Percentiles rank a stretch among this genome's conserved stretches.
These are phyloP conservation scores for Gloeophyllum trabeum DNA, from an alignment of 768 basidiomycete genomes.

Conservation along the genomic window DNA sequence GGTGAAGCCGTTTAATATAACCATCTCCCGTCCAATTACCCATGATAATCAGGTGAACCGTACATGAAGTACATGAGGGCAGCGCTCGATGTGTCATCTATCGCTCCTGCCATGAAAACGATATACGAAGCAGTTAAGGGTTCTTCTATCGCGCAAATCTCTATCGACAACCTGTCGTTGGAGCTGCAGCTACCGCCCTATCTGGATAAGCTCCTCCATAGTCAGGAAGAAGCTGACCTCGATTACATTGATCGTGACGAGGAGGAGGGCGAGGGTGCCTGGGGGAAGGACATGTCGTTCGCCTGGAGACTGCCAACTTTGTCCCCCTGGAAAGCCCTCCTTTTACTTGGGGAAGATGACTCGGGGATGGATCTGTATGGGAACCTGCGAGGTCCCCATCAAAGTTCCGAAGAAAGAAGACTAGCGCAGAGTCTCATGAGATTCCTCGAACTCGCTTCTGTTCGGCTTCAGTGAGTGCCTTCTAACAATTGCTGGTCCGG, in stretches of 20 bases:
- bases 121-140: conserved; percentile 74
- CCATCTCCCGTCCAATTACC: background rate
- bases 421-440: conserved; percentile 63
- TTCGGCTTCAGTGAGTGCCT: conserved; percentile 61
- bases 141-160: conserved; percentile 66
- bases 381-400: conserved; percentile 46
- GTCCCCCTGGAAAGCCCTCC: conserved; percentile 85
- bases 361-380: conserved; percentile 46
- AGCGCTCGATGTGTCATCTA: conserved; percentile 53
- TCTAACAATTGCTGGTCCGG: background rate
- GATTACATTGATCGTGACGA: conserved; percentile 39
- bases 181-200: conserved; percentile 83
- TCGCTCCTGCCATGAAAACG: conserved; percentile 70
- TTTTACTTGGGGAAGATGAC: conserved; percentile 47
- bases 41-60: conserved; percentile 34
- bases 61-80: conserved; percentile 43
- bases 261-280: conserved; percentile 38
- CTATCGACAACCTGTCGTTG: conserved; percentile 67
- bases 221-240: conserved; percentile 43
- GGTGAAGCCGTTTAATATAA: conserved; percentile 24
- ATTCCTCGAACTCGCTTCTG: conserved; percentile 63
- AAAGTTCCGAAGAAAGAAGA: conserved; percentile 51
- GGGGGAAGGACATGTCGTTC: conserved; percentile 59
- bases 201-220: conserved; percentile 60
- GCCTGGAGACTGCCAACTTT: conserved; percentile 69